Evolutionary conservation across 495 filamentous ascomycete genomes (phyloP), one percentile per base, ranked within the genome.

Genomic region (Tuber borchii): DNA sequence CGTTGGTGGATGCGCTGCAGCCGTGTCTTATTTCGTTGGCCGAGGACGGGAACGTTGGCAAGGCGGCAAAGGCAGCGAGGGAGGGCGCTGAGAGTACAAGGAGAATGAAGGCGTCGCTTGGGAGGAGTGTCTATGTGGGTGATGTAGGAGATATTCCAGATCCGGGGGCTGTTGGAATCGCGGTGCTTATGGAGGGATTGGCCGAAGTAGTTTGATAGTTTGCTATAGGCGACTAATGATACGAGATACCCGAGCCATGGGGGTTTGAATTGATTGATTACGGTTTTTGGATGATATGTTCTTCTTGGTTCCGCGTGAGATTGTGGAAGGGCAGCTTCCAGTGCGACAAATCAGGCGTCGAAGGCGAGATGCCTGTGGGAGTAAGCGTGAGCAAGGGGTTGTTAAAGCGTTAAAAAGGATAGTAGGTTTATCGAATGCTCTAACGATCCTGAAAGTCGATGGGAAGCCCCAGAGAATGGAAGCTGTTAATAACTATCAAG

Each of bases 91-190:
- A 94, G 72, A 88, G 87, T 2, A 98, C 95, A 48, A 96, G 92
- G 85, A 92, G 91, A 22, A 97, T 99, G 95, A 90, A 89, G 83
- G 92, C 95, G 46, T 94, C 90, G 79, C 85, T 99, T 42, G 95
- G 95, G 8, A 87, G 95, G 76, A 90, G 91, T 10, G 95, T 97
- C 20, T 99, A 99, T 85, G 90, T 99, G 75, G 94, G 93, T 56
- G 91, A 94, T n/a, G 87, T 91, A 73, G 91, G 90, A 0, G 88
- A 93, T 79, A 89, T 97, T 12, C 94, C 95, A 16, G 95, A 99
- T 84, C 95, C 95, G 2, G 95, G 95, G 10, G 95, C 95, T 26
- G 39, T 91, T 89, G 87, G 96, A 93, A 56, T 85, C 97, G 79
- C 91, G 87, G 89, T 90, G 80, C 93, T 99, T 82, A 90, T 97